Conservation (phyloP, 2,329 filamentous ascomycete species). For the Aspergillus sergii region DNA sequence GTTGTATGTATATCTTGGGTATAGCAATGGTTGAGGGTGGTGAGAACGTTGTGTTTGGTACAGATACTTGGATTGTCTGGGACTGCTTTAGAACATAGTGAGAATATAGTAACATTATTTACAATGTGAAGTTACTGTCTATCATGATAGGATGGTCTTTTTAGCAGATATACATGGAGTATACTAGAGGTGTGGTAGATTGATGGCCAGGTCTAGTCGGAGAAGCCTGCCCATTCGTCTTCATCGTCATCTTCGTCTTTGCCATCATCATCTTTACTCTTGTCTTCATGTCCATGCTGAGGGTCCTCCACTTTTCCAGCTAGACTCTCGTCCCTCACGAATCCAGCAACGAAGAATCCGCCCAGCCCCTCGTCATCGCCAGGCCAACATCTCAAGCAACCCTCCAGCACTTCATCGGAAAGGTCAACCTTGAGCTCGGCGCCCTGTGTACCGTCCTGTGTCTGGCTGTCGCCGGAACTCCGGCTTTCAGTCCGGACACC, state of each 20-base stretch:
- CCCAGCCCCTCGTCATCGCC: slow-evolving; percentile 82
- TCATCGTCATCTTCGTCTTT: slow-evolving; percentile 20
- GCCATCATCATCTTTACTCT: slow-evolving; percentile 19
- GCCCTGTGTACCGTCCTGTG: neutral
- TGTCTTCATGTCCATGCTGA: slow-evolving; percentile 11
- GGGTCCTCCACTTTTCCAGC: slow-evolving; percentile 26
- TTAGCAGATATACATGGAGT: neutral
- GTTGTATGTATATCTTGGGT: neutral
- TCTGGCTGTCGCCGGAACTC: slow-evolving; percentile 14
- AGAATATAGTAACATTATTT: no score
- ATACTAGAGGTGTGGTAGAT: neutral
- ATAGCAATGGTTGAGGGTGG: no score
- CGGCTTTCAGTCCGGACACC: slow-evolving; percentile 54
- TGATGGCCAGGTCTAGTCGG: slow-evolving; percentile 29
- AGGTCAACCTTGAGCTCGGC: slow-evolving; percentile 25
- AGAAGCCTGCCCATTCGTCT: slow-evolving; percentile 49
- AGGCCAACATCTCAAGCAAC: slow-evolving; percentile 79
- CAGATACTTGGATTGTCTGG: no score
- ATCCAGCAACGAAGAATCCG: slow-evolving; percentile 93
- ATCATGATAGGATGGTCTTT: neutral
- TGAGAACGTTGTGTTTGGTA: no score
- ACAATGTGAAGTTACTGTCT: no score
- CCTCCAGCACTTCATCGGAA: slow-evolving; percentile 61
- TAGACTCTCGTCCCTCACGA: slow-evolving; percentile 64
- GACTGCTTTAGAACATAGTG: no score